Percentiles rank a stretch among this genome's conserved stretches.
These are phyloP conservation scores for Nepenthes gracilis DNA, from an alignment of 148 eudicot genomes.

Conservation along the genomic window DNA sequence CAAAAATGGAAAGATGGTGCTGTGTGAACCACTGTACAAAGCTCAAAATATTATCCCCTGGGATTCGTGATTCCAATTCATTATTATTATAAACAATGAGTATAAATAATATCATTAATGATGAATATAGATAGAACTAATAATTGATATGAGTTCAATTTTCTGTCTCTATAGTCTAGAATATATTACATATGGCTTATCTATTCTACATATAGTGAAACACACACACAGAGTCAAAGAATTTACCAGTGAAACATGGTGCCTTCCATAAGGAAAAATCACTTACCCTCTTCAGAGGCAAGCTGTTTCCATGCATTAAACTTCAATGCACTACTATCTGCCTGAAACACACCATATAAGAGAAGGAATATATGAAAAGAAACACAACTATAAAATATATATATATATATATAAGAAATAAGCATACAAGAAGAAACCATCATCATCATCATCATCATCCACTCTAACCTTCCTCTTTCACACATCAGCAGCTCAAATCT, in stretches of 20 bases:
- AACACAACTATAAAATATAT: constrained; percentile 2
- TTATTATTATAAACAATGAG: neutral
- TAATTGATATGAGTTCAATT: too few species aligned
- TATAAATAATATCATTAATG: too few species aligned
- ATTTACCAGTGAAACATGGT: neutral
- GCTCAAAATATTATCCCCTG: too few species aligned
- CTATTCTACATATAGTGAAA: too few species aligned
- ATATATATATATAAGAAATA: neutral
- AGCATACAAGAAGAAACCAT: neutral
- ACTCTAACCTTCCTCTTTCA: too few species aligned
- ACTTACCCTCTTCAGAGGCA: constrained; percentile 78
- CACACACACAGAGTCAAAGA: too few species aligned
- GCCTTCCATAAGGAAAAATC: neutral
- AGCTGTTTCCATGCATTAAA: constrained; percentile 87
- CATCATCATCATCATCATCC: neutral
- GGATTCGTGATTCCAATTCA: neutral
- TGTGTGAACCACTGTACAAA: too few species aligned
- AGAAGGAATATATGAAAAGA: constrained; percentile 1
- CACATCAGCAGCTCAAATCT: too few species aligned
- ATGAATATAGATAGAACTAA: too few species aligned
- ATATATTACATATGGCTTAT: too few species aligned
- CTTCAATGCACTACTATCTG: constrained; percentile 69
- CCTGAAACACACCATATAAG: constrained; percentile 42
- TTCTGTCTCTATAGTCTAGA: too few species aligned
- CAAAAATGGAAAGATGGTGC: too few species aligned